Conservation (phyloP, 257 asterid species). For the Pogostemon cablin region DNA sequence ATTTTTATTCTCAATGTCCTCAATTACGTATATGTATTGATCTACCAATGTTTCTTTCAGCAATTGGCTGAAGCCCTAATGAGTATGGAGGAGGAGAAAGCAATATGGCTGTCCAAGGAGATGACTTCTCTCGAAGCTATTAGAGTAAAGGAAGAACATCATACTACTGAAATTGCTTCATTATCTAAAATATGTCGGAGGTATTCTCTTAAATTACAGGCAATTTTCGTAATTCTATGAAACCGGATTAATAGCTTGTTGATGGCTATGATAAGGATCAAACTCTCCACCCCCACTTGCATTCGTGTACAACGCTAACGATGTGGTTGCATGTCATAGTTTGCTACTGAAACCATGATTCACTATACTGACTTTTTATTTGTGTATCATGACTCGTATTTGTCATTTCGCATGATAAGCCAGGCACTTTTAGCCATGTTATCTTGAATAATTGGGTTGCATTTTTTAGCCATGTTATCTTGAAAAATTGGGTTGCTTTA, state of each 20-base stretch:
- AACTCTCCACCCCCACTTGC: background rate
- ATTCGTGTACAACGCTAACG: background rate
- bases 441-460: too few species aligned
- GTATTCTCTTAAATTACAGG: conserved; percentile 44
- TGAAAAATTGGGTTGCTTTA: too few species aligned
- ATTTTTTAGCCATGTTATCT: too few species aligned
- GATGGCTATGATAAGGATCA: background rate
- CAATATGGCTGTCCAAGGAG: conserved; percentile 90
- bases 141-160: conserved; percentile 53
- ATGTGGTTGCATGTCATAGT: background rate
- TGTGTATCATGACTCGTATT: too few species aligned
- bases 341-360: background rate
- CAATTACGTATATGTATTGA: conserved; percentile 20
- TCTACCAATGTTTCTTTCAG: conserved; percentile 48
- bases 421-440: background rate
- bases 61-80: conserved; percentile 91
- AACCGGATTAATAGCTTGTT: background rate
- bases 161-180: conserved; percentile 52
- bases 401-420: background rate
- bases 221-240: background rate
- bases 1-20: background rate
- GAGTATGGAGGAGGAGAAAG: conserved; percentile 92
- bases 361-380: background rate
- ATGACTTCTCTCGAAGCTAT: conserved; percentile 74
- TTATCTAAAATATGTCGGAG: conserved; percentile 61